Evolutionary conservation across 768 basidiomycete genomes (phyloP).

Genomic region (Tylopilus balloui): DNA sequence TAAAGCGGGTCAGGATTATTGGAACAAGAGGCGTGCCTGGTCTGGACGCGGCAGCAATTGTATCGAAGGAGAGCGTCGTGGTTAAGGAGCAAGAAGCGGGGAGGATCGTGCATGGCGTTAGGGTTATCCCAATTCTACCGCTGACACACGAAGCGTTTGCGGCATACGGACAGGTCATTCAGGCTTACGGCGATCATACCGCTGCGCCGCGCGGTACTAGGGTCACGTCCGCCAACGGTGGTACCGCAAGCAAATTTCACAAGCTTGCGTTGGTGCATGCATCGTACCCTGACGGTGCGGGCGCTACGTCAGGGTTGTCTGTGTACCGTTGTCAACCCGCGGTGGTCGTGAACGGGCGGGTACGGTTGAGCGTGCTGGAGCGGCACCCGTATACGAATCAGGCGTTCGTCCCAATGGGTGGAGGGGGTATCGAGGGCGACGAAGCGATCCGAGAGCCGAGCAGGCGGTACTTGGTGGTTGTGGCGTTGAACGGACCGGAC

Average conservation of each 20-base stretch:
- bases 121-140: slow-evolving; percentile 52
- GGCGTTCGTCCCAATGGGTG: slow-evolving; percentile 93
- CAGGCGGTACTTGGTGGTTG: slow-evolving; percentile 74
- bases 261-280: slow-evolving; percentile 70
- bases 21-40: slow-evolving; percentile 48
- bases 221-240: slow-evolving; percentile 81
- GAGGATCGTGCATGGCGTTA: slow-evolving; percentile 7
- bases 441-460: slow-evolving; percentile 45
- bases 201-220: slow-evolving; percentile 65
- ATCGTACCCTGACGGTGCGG: slow-evolving; percentile 55
- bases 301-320: slow-evolving; percentile 67
- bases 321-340: slow-evolving; percentile 76
- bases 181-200: slow-evolving; percentile 70
- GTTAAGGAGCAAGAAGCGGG: slow-evolving; percentile 2
- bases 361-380: slow-evolving; percentile 73
- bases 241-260: slow-evolving; percentile 91
- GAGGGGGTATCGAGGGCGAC: slow-evolving; percentile 39
- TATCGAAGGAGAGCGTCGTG: slow-evolving; percentile 1
- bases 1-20: slow-evolving; percentile 86
- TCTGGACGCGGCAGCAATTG: slow-evolving; percentile 7
- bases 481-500: slow-evolving; percentile 71
- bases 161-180: slow-evolving; percentile 87
- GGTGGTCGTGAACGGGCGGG: slow-evolving; percentile 41
- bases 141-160: slow-evolving; percentile 84
- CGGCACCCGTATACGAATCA: slow-evolving; percentile 88